phyloP scores from a whole-genome alignment of 129 eudicot species.

The Calendula officinalis region DNA sequence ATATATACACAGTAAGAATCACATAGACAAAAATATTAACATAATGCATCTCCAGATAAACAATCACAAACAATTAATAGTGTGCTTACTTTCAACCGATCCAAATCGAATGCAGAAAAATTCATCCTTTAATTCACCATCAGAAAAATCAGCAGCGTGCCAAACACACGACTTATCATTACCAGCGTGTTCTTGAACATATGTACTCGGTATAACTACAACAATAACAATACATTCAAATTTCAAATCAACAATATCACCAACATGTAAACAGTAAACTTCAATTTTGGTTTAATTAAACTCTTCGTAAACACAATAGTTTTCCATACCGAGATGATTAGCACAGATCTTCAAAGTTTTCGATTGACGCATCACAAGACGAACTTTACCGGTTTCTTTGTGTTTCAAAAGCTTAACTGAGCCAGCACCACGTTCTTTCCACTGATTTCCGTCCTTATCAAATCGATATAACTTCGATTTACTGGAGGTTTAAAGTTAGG shows the following conservation, averaged over 20 bases:
- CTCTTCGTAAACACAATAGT: background rate
- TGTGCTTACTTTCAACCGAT: slow-evolving; percentile 4
- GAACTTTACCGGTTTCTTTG: background rate
- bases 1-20: background rate
- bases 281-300: background rate
- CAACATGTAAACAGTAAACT: no score
- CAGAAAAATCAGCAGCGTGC: slow-evolving; percentile 20
- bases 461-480: slow-evolving; percentile 8
- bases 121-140: slow-evolving; percentile 14
- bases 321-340: slow-evolving; percentile 5
- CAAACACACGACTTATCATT: slow-evolving; percentile 17
- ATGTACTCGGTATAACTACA: background rate
- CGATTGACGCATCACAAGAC: slow-evolving; percentile 11
- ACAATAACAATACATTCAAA: background rate
- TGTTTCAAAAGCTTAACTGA: slow-evolving; percentile 13
- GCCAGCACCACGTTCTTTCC: slow-evolving; percentile 22
- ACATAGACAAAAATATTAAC: background rate
- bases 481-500: background rate
- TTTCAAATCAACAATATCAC: background rate
- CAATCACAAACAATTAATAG: background rate
- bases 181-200: slow-evolving; percentile 6
- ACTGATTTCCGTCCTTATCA: slow-evolving; percentile 11
- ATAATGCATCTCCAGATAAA: background rate
- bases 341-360: slow-evolving; percentile 11
- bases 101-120: slow-evolving; percentile 2